A percentile compares a stretch with the other conserved stretches of the same genome.
Evolutionary conservation across 306 rosid genomes (phyloP).

Genomic region (Begonia loranthoides): DNA sequence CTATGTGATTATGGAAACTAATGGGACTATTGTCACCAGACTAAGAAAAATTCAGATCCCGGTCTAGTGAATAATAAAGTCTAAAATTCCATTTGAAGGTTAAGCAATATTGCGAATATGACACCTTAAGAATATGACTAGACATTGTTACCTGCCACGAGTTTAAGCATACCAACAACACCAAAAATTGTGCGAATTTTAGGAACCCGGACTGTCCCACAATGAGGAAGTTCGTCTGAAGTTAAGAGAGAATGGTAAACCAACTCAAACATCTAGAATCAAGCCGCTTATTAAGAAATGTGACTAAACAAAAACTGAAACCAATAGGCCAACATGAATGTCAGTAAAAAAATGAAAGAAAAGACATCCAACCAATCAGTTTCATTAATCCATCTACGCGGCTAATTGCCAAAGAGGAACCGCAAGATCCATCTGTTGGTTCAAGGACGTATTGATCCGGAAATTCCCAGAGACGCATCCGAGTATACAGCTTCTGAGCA

Average conservation of each 20-base stretch:
- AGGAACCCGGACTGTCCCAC: constrained; percentile 57
- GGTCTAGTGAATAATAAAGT: too few species aligned
- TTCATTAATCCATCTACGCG: constrained; percentile 73
- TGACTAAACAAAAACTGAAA: constrained; percentile 2
- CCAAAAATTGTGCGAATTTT: constrained; percentile 68
- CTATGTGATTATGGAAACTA: too few species aligned
- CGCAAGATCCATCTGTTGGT: constrained; percentile 88
- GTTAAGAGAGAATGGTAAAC: neutral
- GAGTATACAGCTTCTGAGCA: constrained; percentile 67
- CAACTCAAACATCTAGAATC: neutral
- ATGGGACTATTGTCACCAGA: too few species aligned
- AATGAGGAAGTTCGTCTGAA: constrained; percentile 72
- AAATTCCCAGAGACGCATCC: constrained; percentile 91
- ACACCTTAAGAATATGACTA: constrained; percentile 3
- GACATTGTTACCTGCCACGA: constrained; percentile 58
- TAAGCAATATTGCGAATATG: neutral
- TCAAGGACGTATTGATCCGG: constrained; percentile 78
- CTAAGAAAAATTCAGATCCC: too few species aligned
- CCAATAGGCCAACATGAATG: neutral
- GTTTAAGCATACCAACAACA: constrained; percentile 75
- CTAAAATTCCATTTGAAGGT: neutral
- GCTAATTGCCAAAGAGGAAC: constrained; percentile 58
- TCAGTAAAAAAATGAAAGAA: constrained; percentile 1
- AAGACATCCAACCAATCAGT: constrained; percentile 44
- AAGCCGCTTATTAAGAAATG: constrained; percentile 1